These are phyloP conservation scores for Protea cynaroides DNA, from an alignment of 164 flowering plant species.

Conservation along the genomic window DNA sequence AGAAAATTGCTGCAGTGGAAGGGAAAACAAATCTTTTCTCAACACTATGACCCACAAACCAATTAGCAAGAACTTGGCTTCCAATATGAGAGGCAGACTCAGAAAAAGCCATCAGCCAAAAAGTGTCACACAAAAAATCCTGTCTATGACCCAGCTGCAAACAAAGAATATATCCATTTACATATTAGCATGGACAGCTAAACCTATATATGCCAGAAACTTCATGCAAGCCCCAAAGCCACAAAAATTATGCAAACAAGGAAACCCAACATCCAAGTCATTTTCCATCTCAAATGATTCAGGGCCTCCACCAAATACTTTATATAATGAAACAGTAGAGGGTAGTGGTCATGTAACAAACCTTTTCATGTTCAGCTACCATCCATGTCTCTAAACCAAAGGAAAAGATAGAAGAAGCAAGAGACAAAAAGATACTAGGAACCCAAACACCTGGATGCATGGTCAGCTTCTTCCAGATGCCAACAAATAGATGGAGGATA, in stretches of 20 bases:
- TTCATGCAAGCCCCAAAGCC: not conserved
- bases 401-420: conserved; percentile 67
- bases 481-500: conserved; percentile 63
- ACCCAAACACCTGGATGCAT: conserved; percentile 49
- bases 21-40: conserved; percentile 34
- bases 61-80: conserved; percentile 77
- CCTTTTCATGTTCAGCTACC: conserved; percentile 88
- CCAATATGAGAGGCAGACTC: conserved; percentile 75
- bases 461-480: conserved; percentile 53
- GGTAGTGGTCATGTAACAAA: conserved; percentile 25
- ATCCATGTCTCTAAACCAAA: conserved; percentile 86
- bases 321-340: conserved; percentile 3
- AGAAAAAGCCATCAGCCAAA: conserved; percentile 80
- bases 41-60: conserved; percentile 33
- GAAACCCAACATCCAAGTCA: too few relatives aligned
- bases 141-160: conserved; percentile 70
- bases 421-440: conserved; percentile 54
- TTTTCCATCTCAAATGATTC: not conserved
- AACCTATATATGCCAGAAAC: too few relatives aligned
- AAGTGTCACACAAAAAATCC: conserved; percentile 64
- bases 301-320: not conserved
- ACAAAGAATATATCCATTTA: too few relatives aligned
- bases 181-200: not conserved
- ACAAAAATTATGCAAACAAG: not conserved
- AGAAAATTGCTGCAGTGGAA: conserved; percentile 31